Evolutionary conservation across 306 rosid genomes (phyloP).

Genomic region (Casuarina equisetifolia): DNA sequence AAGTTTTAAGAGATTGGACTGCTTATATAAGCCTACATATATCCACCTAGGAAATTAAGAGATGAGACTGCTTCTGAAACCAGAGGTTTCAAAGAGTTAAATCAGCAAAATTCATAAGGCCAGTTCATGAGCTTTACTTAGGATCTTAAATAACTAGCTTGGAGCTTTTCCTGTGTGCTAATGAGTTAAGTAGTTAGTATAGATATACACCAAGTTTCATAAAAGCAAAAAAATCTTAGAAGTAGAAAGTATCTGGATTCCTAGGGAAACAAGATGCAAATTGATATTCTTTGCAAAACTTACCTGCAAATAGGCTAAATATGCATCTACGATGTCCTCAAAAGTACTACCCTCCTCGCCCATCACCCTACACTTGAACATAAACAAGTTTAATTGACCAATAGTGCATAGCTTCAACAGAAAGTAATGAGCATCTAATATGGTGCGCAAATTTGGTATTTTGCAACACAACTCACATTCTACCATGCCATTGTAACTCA

Average conservation of each 20-base stretch:
- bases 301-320: constrained; percentile 92
- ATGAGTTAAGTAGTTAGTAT: too few relatives aligned
- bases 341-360: constrained; percentile 56
- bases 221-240: constrained; percentile 4
- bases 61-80: background rate
- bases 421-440: constrained; percentile 3
- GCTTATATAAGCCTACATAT: background rate
- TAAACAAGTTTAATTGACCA: constrained; percentile 15
- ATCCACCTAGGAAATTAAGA: background rate
- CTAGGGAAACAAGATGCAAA: constrained; percentile 21
- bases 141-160: background rate
- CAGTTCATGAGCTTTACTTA: background rate
- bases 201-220: background rate
- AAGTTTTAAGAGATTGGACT: background rate
- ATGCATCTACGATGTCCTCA: constrained; percentile 85
- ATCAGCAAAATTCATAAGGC: background rate
- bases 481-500: background rate
- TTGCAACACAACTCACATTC: background rate
- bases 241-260: constrained; percentile 1
- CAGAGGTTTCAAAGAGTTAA: background rate
- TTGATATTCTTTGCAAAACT: constrained; percentile 36
- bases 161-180: background rate
- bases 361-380: constrained; percentile 45
- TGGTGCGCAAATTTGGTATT: constrained; percentile 10
- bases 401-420: constrained; percentile 17